Conservation (phyloP, 495 filamentous ascomycete species). For the Aspergillus cavernicola region DNA sequence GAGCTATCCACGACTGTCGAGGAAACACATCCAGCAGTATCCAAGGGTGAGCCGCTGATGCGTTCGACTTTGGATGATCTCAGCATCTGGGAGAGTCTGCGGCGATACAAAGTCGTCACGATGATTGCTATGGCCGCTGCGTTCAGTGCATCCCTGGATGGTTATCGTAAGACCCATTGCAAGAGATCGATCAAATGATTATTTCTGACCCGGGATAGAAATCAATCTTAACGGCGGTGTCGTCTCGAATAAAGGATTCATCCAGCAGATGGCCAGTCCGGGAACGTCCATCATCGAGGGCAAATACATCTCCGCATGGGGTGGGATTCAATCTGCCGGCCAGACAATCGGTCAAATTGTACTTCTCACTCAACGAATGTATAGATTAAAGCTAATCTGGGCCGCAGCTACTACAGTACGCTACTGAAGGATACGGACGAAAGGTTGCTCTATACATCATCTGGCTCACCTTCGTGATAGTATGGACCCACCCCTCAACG, state of each 20-base stretch:
- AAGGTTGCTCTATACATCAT: slow-evolving; percentile 16
- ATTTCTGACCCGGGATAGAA: slow-evolving; percentile 19
- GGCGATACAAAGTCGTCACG: slow-evolving; percentile 1
- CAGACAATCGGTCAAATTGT: slow-evolving; percentile 34
- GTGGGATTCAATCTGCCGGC: slow-evolving; percentile 38
- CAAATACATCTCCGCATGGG: slow-evolving; percentile 39
- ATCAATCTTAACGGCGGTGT: slow-evolving; percentile 40
- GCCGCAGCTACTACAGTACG: slow-evolving; percentile 33
- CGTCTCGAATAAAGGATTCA: slow-evolving; percentile 40
- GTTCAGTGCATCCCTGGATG: slow-evolving; percentile 38
- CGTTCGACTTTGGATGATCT: slow-evolving; percentile 4
- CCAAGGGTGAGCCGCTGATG: slow-evolving; percentile 3
- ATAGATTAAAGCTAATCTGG: neutral
- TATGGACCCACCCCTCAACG: neutral
- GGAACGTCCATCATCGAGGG: slow-evolving; percentile 30
- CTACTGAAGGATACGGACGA: slow-evolving; percentile 21
- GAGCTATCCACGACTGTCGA: neutral
- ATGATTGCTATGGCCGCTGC: slow-evolving; percentile 22
- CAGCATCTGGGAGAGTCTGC: slow-evolving; percentile 2
- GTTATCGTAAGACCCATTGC: slow-evolving; percentile 32
- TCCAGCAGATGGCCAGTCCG: slow-evolving; percentile 28
- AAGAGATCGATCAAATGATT: too few species aligned
- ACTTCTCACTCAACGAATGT: neutral
- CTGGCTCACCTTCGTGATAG: slow-evolving; percentile 12
- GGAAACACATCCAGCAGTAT: neutral